phyloP scores from a whole-genome alignment of 164 flowering plant species.

The Magnolia officinalis region DNA sequence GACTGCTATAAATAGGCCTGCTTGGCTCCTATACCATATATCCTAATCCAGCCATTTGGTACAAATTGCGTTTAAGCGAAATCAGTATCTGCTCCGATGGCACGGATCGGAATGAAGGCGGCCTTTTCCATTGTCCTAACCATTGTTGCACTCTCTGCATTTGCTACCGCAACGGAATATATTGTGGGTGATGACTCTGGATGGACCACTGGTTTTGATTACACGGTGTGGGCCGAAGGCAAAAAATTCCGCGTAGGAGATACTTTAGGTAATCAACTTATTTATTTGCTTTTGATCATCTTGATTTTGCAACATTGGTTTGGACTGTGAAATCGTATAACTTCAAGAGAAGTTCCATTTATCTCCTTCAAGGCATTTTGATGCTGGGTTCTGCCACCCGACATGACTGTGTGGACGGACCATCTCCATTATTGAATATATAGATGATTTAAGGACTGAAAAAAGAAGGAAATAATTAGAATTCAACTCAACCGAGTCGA shows the following conservation, averaged over 20 bases:
- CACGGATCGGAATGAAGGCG: neutral
- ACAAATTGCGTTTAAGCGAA: no score
- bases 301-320: neutral
- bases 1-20: neutral
- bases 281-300: neutral
- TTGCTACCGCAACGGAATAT: neutral
- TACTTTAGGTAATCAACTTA: neutral
- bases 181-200: constrained; percentile 8
- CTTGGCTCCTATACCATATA: neutral
- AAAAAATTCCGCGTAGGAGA: constrained; percentile 12
- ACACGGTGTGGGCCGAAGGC: constrained; percentile 5
- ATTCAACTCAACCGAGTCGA: no score
- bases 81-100: neutral
- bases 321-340: no score
- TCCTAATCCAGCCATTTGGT: neutral
- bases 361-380: no score
- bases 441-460: no score
- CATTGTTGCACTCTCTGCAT: neutral
- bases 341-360: no score
- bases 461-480: no score
- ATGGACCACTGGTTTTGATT: neutral
- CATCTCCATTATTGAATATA: no score
- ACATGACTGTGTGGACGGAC: no score
- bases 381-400: no score
- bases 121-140: neutral